Evolutionary conservation across 441 rosid genomes (phyloP), one percentile per base, ranked within the genome.

Genomic region (Gossypium armourianum): DNA sequence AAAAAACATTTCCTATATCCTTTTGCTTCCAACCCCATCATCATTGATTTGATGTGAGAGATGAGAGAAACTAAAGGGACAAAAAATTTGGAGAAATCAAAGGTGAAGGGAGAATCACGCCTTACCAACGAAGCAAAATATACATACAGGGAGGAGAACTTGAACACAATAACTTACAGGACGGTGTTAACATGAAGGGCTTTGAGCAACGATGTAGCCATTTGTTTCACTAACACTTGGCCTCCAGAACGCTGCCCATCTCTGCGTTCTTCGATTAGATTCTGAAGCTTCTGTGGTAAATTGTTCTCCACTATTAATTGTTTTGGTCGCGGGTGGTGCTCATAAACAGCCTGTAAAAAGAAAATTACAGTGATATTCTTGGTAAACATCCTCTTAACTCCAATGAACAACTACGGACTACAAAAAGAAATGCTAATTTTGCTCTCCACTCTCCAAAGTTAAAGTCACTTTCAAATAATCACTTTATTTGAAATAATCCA

Each of bases 251-350:
- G 85, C 70, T 90, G 99, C 62, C 97, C 97, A 29, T 89, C 97
- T 61, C 99, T 81, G 6, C 99, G 91, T 79, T 94, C 99, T 78
- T 92, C 97, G 0, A 94, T 94, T 70, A 94, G 75, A 77, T 90
- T 92, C 82, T 89, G 81, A 69, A 94, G 90, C 67, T 90, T 90
- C 72, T 84, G 90, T 9, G 97, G 99, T 20, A 94, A 84, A 77
- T 94, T 83, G 52, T 94, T 94, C 88, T 94, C 99, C 78, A 94
- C 94, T 0, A 94, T 94, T 85, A 94, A 77, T 77, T 94, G 97
- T 80, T 94, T 94, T 21, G 99, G 98, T 57, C 92, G 86, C 2
- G 97, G 98, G 74, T 94, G 98, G 80, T 91, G 96, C 88, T 94
- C 99, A 19, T 94, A 94, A n/a, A 94, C 99, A 74, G 97, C 96